Evolutionary conservation across 805 yeast genomes (phyloP).

Genomic region (Saccharomycopsis fermentans): DNA sequence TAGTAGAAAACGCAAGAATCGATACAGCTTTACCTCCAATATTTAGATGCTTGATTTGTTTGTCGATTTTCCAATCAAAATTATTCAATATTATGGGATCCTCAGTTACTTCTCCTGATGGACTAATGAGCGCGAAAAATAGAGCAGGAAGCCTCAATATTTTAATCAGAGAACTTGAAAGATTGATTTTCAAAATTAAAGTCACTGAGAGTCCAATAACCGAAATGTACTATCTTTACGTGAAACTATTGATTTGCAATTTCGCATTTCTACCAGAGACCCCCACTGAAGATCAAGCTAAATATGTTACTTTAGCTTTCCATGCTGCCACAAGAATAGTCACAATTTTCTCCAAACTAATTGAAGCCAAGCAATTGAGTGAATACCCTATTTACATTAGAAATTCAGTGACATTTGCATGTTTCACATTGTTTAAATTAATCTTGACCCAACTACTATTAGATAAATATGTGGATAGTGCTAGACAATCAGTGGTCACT

Average conservation of each 20-base stretch:
- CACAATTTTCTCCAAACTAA: conserved; percentile 62
- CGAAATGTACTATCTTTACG: conserved; percentile 70
- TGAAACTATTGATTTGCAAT: conserved; percentile 71
- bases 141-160: conserved; percentile 74
- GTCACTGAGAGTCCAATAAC: conserved; percentile 51
- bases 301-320: conserved; percentile 74
- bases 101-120: conserved; percentile 78
- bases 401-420: conserved; percentile 76
- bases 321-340: conserved; percentile 65
- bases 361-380: conserved; percentile 58
- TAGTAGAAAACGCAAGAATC: conserved; percentile 67
- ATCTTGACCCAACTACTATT: conserved; percentile 68
- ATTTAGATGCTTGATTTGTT: conserved; percentile 59
- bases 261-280: conserved; percentile 89
- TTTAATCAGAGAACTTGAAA: conserved; percentile 67
- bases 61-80: conserved; percentile 77
- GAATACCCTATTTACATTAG: conserved; percentile 82
- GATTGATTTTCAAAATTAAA: conserved; percentile 54
- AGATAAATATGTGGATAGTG: conserved; percentile 65
- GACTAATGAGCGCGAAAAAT: conserved; percentile 72
- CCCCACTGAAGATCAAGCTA: conserved; percentile 76
- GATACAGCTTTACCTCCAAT: conserved; percentile 56
- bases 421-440: conserved; percentile 66
- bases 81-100: conserved; percentile 80
- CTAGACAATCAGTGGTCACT: conserved; percentile 87